Conservation (phyloP, 768 basidiomycete species). For the Calvatia gigantea region DNA sequence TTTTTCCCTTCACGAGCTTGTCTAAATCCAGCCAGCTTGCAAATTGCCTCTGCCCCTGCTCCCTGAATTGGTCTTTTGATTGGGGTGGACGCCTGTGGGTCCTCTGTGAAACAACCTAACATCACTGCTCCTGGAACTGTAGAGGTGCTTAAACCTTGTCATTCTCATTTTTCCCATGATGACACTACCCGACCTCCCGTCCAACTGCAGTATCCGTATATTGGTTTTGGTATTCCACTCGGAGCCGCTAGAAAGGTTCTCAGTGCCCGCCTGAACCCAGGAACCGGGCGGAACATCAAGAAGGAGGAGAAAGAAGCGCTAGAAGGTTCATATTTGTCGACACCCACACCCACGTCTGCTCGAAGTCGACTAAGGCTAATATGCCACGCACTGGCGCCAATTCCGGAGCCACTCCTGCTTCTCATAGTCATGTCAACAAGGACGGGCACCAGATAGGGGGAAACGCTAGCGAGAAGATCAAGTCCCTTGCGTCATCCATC, state of each 20-base stretch:
- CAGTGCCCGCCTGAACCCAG: not conserved
- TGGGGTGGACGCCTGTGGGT: not conserved
- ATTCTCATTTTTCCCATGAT: not conserved
- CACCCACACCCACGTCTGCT: not conserved
- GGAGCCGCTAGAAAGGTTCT: no score
- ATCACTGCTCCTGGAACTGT: not conserved
- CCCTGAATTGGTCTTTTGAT: not conserved
- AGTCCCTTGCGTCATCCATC: conserved; percentile 27
- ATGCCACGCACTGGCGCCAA: not conserved
- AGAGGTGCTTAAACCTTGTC: not conserved
- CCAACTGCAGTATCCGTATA: not conserved
- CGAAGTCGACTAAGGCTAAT: not conserved
- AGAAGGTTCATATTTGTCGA: not conserved
- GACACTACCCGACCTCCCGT: not conserved
- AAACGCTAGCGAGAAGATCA: conserved; percentile 37
- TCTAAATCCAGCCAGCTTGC: not conserved
- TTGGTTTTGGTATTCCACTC: no score
- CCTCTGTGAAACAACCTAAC: not conserved
- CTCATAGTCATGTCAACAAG: not conserved
- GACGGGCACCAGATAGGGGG: conserved; percentile 32
- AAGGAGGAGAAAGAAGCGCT: not conserved
- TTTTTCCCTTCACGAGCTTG: not conserved
- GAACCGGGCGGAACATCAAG: not conserved
- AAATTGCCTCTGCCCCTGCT: not conserved
- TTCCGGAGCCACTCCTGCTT: not conserved